phyloP scores from a whole-genome alignment of 768 basidiomycete species.

The Termitomyces sp. region DNA sequence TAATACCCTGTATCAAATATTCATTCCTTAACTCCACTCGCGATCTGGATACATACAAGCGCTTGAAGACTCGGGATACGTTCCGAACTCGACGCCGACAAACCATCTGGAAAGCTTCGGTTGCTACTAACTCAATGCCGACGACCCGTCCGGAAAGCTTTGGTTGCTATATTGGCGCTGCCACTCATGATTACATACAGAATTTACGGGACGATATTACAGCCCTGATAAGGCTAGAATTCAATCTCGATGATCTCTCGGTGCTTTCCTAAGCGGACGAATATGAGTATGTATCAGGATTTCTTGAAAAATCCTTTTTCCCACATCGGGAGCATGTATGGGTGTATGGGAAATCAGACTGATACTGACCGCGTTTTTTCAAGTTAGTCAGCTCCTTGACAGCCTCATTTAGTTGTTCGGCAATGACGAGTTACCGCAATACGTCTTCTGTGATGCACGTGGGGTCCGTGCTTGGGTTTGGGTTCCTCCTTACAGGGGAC shows the following conservation, averaged over 20 bases:
- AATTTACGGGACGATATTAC: constrained; percentile 61
- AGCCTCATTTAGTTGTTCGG: no score
- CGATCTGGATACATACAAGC: constrained; percentile 57
- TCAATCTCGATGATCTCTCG: not conserved
- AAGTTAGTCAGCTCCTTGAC: no score
- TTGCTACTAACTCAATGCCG: constrained; percentile 5
- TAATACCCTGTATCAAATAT: constrained; percentile 49
- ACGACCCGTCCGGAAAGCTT: constrained; percentile 49
- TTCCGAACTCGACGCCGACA: constrained; percentile 43
- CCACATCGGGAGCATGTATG: no score
- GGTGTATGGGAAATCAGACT: no score
- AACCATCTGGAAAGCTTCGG: no score
- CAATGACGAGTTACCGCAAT: no score
- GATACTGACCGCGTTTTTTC: no score
- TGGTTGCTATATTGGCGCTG: constrained; percentile 62
- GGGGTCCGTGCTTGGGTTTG: no score
- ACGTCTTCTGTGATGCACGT: no score
- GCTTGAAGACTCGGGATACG: constrained; percentile 66
- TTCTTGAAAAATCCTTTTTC: no score
- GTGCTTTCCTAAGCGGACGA: constrained; percentile 48
- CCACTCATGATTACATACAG: constrained; percentile 65
- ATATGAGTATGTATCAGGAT: constrained; percentile 28
- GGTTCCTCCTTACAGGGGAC: no score
- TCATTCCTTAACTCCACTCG: constrained; percentile 26
- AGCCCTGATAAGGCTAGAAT: constrained; percentile 44